Evolutionary conservation across 2,329 filamentous ascomycete genomes (phyloP), one percentile per base, ranked within the genome.

Genomic region (Immersiporthe knoxdaviesiana): DNA sequence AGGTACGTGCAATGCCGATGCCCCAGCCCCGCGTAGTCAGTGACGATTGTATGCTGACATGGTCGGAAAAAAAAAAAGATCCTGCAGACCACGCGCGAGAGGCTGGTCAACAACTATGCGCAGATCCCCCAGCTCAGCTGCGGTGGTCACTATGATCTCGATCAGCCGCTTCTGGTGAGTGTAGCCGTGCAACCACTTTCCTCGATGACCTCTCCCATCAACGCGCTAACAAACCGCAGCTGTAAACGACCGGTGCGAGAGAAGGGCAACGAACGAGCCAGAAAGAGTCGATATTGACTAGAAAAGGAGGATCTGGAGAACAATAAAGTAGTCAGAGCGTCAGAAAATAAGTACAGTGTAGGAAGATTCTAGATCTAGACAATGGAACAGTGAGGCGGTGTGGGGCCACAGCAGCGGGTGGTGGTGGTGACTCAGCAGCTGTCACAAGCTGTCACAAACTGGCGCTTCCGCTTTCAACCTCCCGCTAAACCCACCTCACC

Each of bases 71-170:
- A 68, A 2, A 21, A 7, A 47, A 47, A 73, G 74, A 70, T 76
- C 32, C 65, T 76, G 39, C 73, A 72, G 44, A 73, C 67, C 44
- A 75, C 75, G 11, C 73, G 74, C 7, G 52, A 72, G 11, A 62
- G 65, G 30, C 72, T 76, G 21, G n/a, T 72, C 52, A 69, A 72
- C 6, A 72, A 74, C 12, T 76, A 76, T 61, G 69, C 74, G 16
- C 75, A 76, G 69, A 69, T 76, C 18, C 75, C 75, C 2, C 75
- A 76, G 70, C 66, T 76, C 41, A 76, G 75, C 54, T 76, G 74
- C 56, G 75, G 75, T n/a, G 75, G 74, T n/a, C 73, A 71, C 47
- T 76, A 76, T 58, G 74, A 76, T 61, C 73, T 76, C 8, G 72
- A 76, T 60, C 73, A 76, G 69, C 61, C 63, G 18, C 66, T 75